Evolutionary conservation across 2,329 filamentous ascomycete genomes (phyloP).

Genomic region (Talaromyces sp.): DNA sequence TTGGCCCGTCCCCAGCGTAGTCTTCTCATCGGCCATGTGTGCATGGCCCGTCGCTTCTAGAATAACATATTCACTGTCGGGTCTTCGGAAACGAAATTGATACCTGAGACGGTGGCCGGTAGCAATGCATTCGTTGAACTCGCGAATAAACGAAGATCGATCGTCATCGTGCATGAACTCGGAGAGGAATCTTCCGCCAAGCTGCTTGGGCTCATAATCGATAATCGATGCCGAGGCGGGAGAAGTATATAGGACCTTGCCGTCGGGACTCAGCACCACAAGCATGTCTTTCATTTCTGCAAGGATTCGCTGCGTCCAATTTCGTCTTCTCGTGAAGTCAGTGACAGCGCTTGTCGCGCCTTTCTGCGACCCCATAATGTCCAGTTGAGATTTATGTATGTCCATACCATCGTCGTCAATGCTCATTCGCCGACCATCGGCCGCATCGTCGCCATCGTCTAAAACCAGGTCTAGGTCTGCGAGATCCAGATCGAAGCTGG

Average conservation of each 20-base stretch:
- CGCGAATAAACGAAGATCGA: constrained; percentile 72
- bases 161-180: constrained; percentile 86
- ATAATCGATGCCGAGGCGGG: constrained; percentile 70
- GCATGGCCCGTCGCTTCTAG: constrained; percentile 92
- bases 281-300: constrained; percentile 86
- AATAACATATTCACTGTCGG: constrained; percentile 68
- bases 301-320: constrained; percentile 85
- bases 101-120: constrained; percentile 73
- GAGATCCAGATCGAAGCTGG: constrained; percentile 7
- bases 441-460: constrained; percentile 4
- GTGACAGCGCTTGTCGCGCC: constrained; percentile 49
- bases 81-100: constrained; percentile 77
- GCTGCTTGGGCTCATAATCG: constrained; percentile 65
- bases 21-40: constrained; percentile 66
- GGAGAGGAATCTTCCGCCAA: constrained; percentile 70
- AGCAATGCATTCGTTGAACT: constrained; percentile 84
- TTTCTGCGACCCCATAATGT: constrained; percentile 1
- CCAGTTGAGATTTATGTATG: constrained; percentile 2
- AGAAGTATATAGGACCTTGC: constrained; percentile 79
- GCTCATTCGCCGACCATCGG: constrained; percentile 1
- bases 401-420: neutral
- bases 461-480: constrained; percentile 7
- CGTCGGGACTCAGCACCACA: constrained; percentile 79
- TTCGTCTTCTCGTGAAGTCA: constrained; percentile 61
- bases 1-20: constrained; percentile 59